Base-by-base conservation (phyloP, 108 stramenopile species). In the Skeletonema marinoi region DNA sequence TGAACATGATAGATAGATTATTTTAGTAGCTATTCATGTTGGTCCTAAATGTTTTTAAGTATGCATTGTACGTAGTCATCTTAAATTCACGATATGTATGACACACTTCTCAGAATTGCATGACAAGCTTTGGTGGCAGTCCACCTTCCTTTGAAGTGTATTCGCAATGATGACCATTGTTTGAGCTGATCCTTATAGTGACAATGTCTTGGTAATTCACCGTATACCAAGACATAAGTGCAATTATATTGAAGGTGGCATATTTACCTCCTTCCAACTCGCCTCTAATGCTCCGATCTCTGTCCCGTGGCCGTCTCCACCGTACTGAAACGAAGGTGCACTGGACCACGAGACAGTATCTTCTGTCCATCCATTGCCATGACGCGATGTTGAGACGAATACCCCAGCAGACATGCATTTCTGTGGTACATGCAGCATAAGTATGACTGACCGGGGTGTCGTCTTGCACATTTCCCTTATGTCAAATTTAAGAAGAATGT, bases 71-170 rank as follows among this genome's bases (percentile, higher is more conserved):
- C 25, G 25, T 25, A 25, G 25, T 25, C 25, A 25, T 25, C 25
- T 25, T 25, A 25, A 25, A 25, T 25, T 25, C 25, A 25, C 25
- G 25, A 25, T 25, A 25, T 25, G 25, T 25, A 25, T 16, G 44
- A 46, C 44, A 46, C 35, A 46, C 44, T 46, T 14, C 14, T 42
- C 9, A 66, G 21, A 66, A 66, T 2, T 66, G 19, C 13, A 66
- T 4, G 13, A 66, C 41, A 12, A 66, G 65, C 65, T 66, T 66
- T 36, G 65, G 35, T 16, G 65, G 38, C n/a, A n/a, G 19, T n/a
- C 39, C 65, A n/a, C 65, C 65, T 38, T 66, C 38, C 6, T 21
- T 39, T 32, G 65, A 66, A n/a, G 38, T 41, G 33, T 19, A 66
- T 41, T 66, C 25, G 65, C 65, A 66, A 19, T 16, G 38, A 13